Evolutionary conservation across 2,329 filamentous ascomycete species (phyloP).

Genomic region (Acrocalymma vagum): DNA sequence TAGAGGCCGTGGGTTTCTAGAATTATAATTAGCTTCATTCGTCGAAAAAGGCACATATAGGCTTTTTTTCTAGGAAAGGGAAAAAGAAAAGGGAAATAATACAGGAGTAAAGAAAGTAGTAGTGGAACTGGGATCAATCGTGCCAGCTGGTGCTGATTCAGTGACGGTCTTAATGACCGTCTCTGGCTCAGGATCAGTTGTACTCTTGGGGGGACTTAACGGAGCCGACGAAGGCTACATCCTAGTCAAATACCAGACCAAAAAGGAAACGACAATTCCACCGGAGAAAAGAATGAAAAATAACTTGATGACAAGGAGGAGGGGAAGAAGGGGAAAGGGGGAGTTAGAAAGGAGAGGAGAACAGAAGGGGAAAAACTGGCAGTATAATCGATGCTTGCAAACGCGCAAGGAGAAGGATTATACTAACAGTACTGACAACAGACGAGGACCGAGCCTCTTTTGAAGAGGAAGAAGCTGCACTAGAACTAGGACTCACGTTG

Average conservation of each 20-base stretch:
- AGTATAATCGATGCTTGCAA: conserved; percentile 21
- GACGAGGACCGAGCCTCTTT: conserved; percentile 21
- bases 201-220: conserved; percentile 34
- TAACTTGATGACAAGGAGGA: conserved; percentile 9
- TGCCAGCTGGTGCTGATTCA: conserved; percentile 23
- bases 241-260: conserved; percentile 38
- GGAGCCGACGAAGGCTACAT: conserved; percentile 43
- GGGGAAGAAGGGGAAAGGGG: conserved; percentile 3
- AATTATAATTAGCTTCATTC: too few relatives aligned
- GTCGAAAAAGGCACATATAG: too few relatives aligned
- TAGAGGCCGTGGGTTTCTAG: conserved; percentile 22
- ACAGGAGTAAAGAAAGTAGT: conserved; percentile 24
- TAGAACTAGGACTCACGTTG: conserved; percentile 32
- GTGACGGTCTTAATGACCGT: conserved; percentile 39
- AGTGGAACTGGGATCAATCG: conserved; percentile 16
- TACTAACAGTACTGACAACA: conserved; percentile 38
- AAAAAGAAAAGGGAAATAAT: conserved; percentile 22
- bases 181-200: conserved; percentile 28
- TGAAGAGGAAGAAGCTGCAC: conserved; percentile 23
- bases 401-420: conserved; percentile 25
- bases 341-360: conserved; percentile 7
- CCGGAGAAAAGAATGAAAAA: conserved; percentile 1
- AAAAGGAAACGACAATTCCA: conserved; percentile 9
- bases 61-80: too few relatives aligned
- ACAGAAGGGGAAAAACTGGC: conserved; percentile 7